Conservation (phyloP, 257 asterid species). For the Penstemon davidsonii region DNA sequence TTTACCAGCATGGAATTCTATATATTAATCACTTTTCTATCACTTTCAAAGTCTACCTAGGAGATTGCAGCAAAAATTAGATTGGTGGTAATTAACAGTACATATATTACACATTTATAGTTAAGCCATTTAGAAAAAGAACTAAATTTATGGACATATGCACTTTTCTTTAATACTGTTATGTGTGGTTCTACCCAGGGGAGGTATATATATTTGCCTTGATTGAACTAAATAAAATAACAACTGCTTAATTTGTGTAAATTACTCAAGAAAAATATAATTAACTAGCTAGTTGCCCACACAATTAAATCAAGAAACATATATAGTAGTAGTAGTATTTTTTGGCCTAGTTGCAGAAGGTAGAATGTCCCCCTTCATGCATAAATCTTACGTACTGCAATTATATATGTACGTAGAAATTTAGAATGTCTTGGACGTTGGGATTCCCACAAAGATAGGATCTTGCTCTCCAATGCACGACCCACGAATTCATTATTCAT, state of each 20-base stretch:
- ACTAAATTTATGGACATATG: too few relatives aligned
- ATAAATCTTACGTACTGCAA: not conserved
- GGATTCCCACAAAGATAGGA: slow-evolving; percentile 10
- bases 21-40: too few relatives aligned
- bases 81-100: too few relatives aligned
- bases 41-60: too few relatives aligned
- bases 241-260: not conserved
- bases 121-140: too few relatives aligned
- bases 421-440: slow-evolving; percentile 24
- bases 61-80: too few relatives aligned
- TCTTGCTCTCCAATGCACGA: not conserved
- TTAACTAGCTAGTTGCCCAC: not conserved
- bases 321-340: not conserved
- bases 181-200: not conserved
- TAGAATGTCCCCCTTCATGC: slow-evolving; percentile 19
- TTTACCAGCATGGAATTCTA: too few relatives aligned
- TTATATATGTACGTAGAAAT: slow-evolving; percentile 2
- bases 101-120: too few relatives aligned
- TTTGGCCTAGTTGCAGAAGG: slow-evolving; percentile 19
- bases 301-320: not conserved
- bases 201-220: not conserved
- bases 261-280: not conserved
- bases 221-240: too few relatives aligned
- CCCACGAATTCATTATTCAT: slow-evolving; percentile 11
- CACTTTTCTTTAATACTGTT: too few relatives aligned